These are phyloP conservation scores for Candida orba DNA, from an alignment of 805 yeast species.

Conservation along the genomic window DNA sequence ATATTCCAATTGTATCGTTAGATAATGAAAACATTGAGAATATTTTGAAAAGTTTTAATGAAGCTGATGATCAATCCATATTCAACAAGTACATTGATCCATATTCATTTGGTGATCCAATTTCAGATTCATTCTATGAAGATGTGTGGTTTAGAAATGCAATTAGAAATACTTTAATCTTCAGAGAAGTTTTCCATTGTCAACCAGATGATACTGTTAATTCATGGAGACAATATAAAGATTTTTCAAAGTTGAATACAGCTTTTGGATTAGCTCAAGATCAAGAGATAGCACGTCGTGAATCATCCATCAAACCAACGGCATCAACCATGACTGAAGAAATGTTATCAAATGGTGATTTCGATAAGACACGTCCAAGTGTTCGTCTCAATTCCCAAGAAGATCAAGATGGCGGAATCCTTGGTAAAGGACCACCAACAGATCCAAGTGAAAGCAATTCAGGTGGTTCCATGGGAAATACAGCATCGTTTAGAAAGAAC, in stretches of 20 bases:
- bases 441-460: background rate
- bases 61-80: constrained; percentile 23
- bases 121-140: constrained; percentile 72
- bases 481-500: constrained; percentile 2
- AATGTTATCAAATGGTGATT: background rate
- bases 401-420: constrained; percentile 2
- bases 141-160: constrained; percentile 85
- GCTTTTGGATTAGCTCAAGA: constrained; percentile 42
- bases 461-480: background rate
- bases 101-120: constrained; percentile 80
- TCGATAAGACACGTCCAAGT: background rate
- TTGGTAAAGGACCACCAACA: constrained; percentile 13
- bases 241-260: constrained; percentile 47
- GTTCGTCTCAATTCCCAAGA: background rate
- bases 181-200: constrained; percentile 78
- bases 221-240: constrained; percentile 86
- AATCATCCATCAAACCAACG: constrained; percentile 2
- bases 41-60: constrained; percentile 31
- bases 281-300: constrained; percentile 18
- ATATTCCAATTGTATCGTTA: constrained; percentile 36
- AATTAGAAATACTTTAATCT: constrained; percentile 71
- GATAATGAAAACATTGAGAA: constrained; percentile 36
- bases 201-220: constrained; percentile 93
- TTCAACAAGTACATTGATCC: constrained; percentile 65
- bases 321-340: background rate